phyloP scores from a whole-genome alignment of 2,329 filamentous ascomycete species.

The Penicillium hordei region DNA sequence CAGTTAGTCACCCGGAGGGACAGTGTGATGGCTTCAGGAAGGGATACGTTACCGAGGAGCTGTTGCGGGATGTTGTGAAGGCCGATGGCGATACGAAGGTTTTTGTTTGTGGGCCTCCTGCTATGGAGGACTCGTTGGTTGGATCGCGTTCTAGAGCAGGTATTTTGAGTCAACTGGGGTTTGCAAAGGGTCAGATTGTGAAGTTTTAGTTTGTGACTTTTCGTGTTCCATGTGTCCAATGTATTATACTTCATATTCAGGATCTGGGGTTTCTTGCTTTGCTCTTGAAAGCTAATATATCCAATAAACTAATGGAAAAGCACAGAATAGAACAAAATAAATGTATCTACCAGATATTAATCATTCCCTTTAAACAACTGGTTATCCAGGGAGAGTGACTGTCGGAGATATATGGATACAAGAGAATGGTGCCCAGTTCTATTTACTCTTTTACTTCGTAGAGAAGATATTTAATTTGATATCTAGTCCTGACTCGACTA shows the following conservation, averaged over 20 bases:
- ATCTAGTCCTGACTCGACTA: not conserved
- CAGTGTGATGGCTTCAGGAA: slow-evolving; percentile 47
- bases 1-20: slow-evolving; percentile 48
- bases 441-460: not conserved
- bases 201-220: slow-evolving; percentile 48
- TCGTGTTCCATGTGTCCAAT: not conserved
- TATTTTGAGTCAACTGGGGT: slow-evolving; percentile 59
- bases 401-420: not conserved
- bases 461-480: not conserved
- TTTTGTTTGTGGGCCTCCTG: slow-evolving; percentile 67
- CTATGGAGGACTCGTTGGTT: slow-evolving; percentile 57
- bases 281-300: not conserved
- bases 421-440: not conserved
- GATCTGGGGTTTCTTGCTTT: not conserved
- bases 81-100: slow-evolving; percentile 55
- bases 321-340: not conserved
- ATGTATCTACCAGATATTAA: not conserved
- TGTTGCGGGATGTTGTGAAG: slow-evolving; percentile 55
- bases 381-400: not conserved
- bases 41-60: slow-evolving; percentile 59
- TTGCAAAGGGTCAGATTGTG: slow-evolving; percentile 57
- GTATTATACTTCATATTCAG: not conserved
- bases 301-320: too few relatives aligned
- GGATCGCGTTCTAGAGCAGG: slow-evolving; percentile 42
- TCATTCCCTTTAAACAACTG: not conserved